Evolutionary conservation across 148 eudicot genomes (phyloP), one percentile per base, ranked within the genome.

Genomic region (Arctostaphylos glauca): DNA sequence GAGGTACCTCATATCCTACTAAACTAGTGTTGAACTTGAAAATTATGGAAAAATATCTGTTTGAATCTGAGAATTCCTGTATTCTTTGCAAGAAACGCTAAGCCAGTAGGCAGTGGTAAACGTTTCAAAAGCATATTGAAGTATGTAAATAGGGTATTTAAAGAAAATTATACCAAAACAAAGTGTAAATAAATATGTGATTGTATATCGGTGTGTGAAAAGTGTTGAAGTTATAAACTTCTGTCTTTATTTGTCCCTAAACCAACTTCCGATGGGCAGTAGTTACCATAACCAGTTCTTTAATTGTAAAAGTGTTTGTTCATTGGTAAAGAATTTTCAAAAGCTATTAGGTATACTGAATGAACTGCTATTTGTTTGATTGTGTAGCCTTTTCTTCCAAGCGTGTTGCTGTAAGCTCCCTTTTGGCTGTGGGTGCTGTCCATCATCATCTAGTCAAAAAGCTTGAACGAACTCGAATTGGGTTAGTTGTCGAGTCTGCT

Each of bases 351-450:
- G 80, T 19, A 56, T 8, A 3, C 16, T 50, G 50, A 67, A 6
- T 31, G 53, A 31, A 75, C 12, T 85, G 46, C 80, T 54, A 13
- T 79, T 49, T 9, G 64, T 85, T 74, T 2, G 56, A 41, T 49
- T 62, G 48, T 82, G 83, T 72, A 97, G 99, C 89, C 53, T 97
- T 94, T 84, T 97, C 97, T 6, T 86, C 93, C 10, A 85, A 91
- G 71, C 93, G 94, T 72, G 97, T 93, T 70, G 95, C 99, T 70
- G 95, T 90, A 49, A 97, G 99, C 88, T 94, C 98, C 75, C 90
- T 97, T 46, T 89, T 97, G 92, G 99, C 99, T 77, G 93, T 93
- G 85, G 98, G 99, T 79, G 99, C 99, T 62, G 99, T 97, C 77
- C 99, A 97, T 85, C 99, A 97, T 85, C 93, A 93, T 90, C 87